A percentile compares a stretch with the other conserved stretches of the same genome.
phyloP scores from a whole-genome alignment of 2,329 filamentous ascomycete genomes.

The Verticillium dahliae region DNA sequence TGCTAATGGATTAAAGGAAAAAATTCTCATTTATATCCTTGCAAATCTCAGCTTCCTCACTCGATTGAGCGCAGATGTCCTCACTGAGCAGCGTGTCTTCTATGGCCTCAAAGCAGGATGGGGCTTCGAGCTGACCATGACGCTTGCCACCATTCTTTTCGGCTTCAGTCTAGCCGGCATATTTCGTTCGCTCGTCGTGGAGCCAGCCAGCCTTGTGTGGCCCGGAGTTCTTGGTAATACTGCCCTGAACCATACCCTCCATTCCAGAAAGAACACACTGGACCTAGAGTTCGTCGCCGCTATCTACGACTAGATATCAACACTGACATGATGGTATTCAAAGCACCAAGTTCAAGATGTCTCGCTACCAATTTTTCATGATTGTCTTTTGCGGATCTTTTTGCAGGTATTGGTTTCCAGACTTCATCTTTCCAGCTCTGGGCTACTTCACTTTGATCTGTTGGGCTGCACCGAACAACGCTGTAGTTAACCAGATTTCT shows the following conservation, averaged over 20 bases:
- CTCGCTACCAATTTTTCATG: conserved; percentile 24
- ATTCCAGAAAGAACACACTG: conserved; percentile 28
- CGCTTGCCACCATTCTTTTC: conserved; percentile 33
- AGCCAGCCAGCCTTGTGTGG: conserved; percentile 44
- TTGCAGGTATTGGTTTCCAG: conserved; percentile 44
- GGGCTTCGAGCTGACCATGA: conserved; percentile 34
- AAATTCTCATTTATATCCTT: conserved; percentile 36
- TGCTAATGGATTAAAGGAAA: conserved; percentile 17
- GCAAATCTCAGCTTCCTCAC: conserved; percentile 35
- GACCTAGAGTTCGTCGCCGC: conserved; percentile 6
- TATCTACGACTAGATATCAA: neutral
- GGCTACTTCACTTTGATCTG: conserved; percentile 37
- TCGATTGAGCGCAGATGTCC: conserved; percentile 24
- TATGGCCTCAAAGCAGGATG: conserved; percentile 36
- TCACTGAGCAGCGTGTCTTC: conserved; percentile 29
- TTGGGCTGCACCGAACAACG: conserved; percentile 41
- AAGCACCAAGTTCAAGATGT: conserved; percentile 23
- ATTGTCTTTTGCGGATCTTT: conserved; percentile 27
- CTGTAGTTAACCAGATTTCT: conserved; percentile 38
- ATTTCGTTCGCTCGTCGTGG: conserved; percentile 33
- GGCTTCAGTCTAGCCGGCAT: conserved; percentile 43
- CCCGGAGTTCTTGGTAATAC: conserved; percentile 42
- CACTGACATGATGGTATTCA: conserved; percentile 1
- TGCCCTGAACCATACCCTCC: conserved; percentile 32
- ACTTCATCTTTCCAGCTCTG: conserved; percentile 36